Base-by-base conservation (phyloP, 352 stramenopile species). In the Thalassiosira mediterranea region DNA sequence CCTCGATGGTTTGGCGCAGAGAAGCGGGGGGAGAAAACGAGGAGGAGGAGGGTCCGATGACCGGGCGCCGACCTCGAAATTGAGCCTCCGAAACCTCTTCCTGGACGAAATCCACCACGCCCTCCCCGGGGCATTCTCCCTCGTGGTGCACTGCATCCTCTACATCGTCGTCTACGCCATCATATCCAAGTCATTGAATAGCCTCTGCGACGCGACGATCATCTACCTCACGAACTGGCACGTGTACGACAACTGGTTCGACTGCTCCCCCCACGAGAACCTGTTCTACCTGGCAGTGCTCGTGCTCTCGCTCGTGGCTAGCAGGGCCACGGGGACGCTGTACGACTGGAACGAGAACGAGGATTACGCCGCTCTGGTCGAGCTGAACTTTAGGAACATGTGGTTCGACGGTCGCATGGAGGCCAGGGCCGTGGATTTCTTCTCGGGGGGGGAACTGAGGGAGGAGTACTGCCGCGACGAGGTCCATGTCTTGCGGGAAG, bases 261-360 rank as follows among this genome's bases (percentile, higher is more conserved):
- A 62, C 31, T 52, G 7, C 4, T 31, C 1, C n/a, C 19, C 5
- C 1, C 3, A 56, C n/a, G 62, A 53, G 23, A 8, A 54, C 32
- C 31, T 11, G 5, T 72, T 72, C 32, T 13, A 72, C 34, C 48
- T 21, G 2, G 28, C 46, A 2, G 7, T 56, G 10, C 29, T 72
- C 17, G 29, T 61, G 7, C 17, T 63, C 19, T 37, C 49, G 3
- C 37, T 72, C 15, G 5, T 63, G 15, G 48, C 49, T 4, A 10
- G 17, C 25, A 61, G 51, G 19, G 26, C 57, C 15, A 72, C 62
- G 4, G 62, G 62, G 4, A 31, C 37, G 0, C 1, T 72, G 8
- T 60, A 72, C 21, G 32, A 72, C 25, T 72, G 62, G 62, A 72
- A 72, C 44, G 62, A 63, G 23, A 62, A 72, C 28, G 19, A 13